Evolutionary conservation across 257 asterid genomes (phyloP), one percentile per base, ranked within the genome.

Genomic region (Solanum chaucha): DNA sequence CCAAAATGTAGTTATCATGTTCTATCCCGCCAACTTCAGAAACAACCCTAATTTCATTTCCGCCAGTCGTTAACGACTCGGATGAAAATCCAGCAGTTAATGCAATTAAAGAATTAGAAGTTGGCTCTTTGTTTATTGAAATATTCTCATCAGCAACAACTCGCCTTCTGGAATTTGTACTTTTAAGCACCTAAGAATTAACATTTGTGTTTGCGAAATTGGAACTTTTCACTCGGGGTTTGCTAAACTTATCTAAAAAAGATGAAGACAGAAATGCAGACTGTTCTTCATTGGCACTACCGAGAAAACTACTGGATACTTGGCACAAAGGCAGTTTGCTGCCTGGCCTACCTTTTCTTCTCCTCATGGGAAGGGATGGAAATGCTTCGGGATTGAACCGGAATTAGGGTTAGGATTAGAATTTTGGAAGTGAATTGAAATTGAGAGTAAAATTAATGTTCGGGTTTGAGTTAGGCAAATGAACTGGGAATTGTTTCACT

Each of bases 131-230:
- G 24, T 94, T 94, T 87, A 94, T 93, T 86, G 93, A 98, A 51
- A 95, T 95, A 75, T 94, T 97, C 90, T 97, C 98, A 70, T 95
- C 98, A 1, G 93, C 92, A 82, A 92, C 88, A 87, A 74, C 89
- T 77, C 88, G 89, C 87, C 87, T 87, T 19, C 85, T 51, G 19
- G 86, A 65, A 58, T 20, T 46, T n/a, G 87, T 82, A 90, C 82
- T 86, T 85, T 85, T 75, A 17, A 70, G 87, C 19, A 32, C 77
- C 13, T 71, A 38, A 30, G 48, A 70, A 15, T 32, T 44, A 6
- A 65, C 20, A 20, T 14, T 84, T 26, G 6, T 30, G 48, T 86
- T 61, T 64, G 55, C 55, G 32, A 88, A 88, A 67, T 77, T 87
- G 51, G 92, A 82, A 88, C 72, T 91, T 68, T 92, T 13, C 9